Percentiles rank a stretch among this genome's conserved stretches.
Evolutionary conservation across 805 yeast genomes (phyloP).

Genomic region (Pichia kluyveri): DNA sequence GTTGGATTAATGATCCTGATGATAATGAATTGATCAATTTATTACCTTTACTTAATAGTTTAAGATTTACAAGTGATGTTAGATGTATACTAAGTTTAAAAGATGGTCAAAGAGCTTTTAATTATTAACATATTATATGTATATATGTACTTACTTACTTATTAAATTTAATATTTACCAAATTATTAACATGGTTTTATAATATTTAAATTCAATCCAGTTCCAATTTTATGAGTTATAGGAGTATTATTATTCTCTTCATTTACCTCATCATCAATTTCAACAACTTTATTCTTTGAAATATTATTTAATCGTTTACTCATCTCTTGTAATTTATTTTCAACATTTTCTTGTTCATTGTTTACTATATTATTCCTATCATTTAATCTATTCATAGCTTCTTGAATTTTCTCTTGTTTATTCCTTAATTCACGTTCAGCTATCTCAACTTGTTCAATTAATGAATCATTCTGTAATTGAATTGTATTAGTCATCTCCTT

Average conservation of each 20-base stretch:
- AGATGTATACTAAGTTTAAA: constrained; percentile 67
- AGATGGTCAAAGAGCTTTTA: constrained; percentile 59
- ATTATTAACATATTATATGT: background rate
- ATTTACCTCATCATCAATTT: background rate
- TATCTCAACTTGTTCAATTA: constrained; percentile 2
- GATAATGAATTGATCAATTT: constrained; percentile 77
- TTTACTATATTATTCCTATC: background rate
- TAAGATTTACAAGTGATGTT: constrained; percentile 79
- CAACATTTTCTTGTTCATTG: constrained; percentile 5
- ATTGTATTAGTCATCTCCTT: constrained; percentile 3
- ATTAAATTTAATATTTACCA: background rate
- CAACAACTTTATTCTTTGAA: background rate
- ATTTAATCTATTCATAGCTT: background rate
- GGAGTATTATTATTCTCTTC: background rate
- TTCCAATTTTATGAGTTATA: background rate
- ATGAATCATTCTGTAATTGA: constrained; percentile 1
- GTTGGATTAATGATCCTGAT: constrained; percentile 96
- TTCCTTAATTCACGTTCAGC: background rate
- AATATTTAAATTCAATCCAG: constrained; percentile 49
- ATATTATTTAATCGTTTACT: constrained; percentile 1
- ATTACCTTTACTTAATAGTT: constrained; percentile 67
- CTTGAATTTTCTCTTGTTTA: background rate
- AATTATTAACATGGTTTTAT: constrained; percentile 30
- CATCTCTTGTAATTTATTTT: constrained; percentile 2
- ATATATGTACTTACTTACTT: background rate